Evolutionary conservation across 495 filamentous ascomycete species (phyloP).

Genomic region (Annulohypoxylon bovei): DNA sequence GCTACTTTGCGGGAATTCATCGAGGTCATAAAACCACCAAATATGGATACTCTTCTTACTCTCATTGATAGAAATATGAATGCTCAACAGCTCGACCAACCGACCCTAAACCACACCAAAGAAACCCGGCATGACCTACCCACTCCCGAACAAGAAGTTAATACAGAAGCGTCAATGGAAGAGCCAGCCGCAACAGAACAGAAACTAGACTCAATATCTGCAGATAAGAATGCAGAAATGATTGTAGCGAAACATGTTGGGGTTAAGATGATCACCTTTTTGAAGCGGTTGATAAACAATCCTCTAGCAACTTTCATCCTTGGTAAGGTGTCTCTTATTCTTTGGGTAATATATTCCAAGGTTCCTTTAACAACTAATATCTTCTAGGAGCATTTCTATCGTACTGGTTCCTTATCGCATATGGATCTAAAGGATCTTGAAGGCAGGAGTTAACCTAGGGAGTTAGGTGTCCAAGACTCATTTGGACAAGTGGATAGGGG

Average conservation of each 20-base stretch:
- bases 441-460: not conserved
- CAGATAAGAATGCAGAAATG: not conserved
- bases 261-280: not conserved
- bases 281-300: not conserved
- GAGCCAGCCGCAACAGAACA: not conserved
- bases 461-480: not conserved
- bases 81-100: not conserved
- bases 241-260: not conserved
- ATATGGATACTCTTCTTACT: not conserved
- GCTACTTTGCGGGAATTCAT: not conserved
- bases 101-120: not conserved
- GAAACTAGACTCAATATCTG: not conserved
- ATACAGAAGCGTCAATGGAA: not conserved
- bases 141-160: not conserved
- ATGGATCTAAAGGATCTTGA: not conserved
- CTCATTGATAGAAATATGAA: constrained; percentile 6
- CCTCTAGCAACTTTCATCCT: not conserved
- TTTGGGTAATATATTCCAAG: not conserved
- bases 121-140: not conserved
- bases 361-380: not conserved
- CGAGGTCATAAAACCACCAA: not conserved
- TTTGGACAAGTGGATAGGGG: too few species aligned
- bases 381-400: not conserved
- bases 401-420: not conserved
- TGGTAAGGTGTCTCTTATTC: not conserved